Conservation (phyloP, 768 basidiomycete genomes). For the Mycena epipterygia region DNA sequence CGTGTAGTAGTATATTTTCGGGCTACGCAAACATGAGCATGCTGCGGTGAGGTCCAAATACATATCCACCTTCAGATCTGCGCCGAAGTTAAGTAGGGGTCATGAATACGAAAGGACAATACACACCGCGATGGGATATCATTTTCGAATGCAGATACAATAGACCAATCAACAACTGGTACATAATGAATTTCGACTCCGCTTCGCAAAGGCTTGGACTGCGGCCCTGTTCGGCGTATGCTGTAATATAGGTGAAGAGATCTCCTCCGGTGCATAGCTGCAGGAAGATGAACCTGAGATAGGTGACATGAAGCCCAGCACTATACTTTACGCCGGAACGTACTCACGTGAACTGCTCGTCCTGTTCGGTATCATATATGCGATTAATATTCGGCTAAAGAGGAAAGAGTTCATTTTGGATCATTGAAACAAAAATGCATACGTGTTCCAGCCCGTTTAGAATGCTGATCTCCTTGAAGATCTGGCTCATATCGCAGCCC, state of each 20-base stretch:
- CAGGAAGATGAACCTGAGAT: conserved; percentile 69
- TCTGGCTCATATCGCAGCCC: conserved; percentile 68
- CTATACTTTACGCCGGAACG: not conserved
- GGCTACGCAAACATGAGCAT: conserved; percentile 60
- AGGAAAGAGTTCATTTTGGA: not conserved
- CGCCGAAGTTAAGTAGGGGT: not conserved
- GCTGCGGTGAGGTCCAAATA: not conserved
- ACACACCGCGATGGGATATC: conserved; percentile 85
- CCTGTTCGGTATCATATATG: conserved; percentile 77
- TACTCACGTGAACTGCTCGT: conserved; percentile 70
- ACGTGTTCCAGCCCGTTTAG: conserved; percentile 81
- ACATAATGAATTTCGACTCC: conserved; percentile 89
- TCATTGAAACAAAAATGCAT: not conserved
- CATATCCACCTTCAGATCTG: conserved; percentile 73
- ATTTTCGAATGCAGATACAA: conserved; percentile 77
- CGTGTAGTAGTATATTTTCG: conserved; percentile 84
- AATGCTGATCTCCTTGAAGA: conserved; percentile 86
- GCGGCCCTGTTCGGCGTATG: conserved; percentile 62
- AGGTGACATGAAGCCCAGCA: not conserved
- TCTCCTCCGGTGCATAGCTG: conserved; percentile 90
- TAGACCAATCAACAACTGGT: conserved; percentile 80
- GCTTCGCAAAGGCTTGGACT: conserved; percentile 78
- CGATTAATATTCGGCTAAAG: conserved; percentile 85
- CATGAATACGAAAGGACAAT: not conserved
- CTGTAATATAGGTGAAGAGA: conserved; percentile 88